Base-by-base conservation (phyloP, 1,284 basidiomycete species). In the Cryptococcus amylolentus region DNA sequence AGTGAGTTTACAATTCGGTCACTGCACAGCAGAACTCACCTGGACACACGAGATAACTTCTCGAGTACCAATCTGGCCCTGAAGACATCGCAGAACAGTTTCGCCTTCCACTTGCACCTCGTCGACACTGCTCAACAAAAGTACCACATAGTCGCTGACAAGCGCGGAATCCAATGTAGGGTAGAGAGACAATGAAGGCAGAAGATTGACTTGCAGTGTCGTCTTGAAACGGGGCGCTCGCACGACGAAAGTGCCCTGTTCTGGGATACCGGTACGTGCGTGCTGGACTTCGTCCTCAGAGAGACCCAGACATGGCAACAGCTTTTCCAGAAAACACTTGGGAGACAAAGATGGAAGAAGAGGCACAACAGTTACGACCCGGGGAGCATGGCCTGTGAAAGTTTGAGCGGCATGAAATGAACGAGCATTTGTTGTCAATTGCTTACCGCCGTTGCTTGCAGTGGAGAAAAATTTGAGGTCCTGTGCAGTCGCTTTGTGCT, bases 31-130 rank as follows among this genome's bases (percentile, higher is more conserved):
- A 28, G 5, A 23, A 38, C 77, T 49, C 41, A 81, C 81, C 61
- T 80, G 80, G 46, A 94, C 84, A 56, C 90, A 76, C 7, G 75
- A 61, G 12, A 80, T 63, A n/a, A 75, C 85, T 54, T 86, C 72
- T 1, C 66, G 68, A n/a, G 63, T 68, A 51, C 77, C 86, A 37
- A 91, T 81, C 51, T 94, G 86, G 14, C 89, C 83, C 80, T 91
- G 86, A 28, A 98, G 81, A 27, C 86, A 87, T 38, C 95, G 85
- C n/a, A 98, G 82, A 13, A 94, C 84, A 0, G 87, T 88, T 69
- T 98, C 96, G 31, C 93, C 93, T 84, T 89, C 89, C 4, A 81
- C 73, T 57, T 89, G 84, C 3, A 97, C 93, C 73, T 97, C 92
- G 14, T 87, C 81, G 13, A 82, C 81, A 37, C 89, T 84, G 2